Evolutionary conservation across 768 basidiomycete genomes (phyloP), one percentile per base, ranked within the genome.

Genomic region (Naematelia aurantialba): DNA sequence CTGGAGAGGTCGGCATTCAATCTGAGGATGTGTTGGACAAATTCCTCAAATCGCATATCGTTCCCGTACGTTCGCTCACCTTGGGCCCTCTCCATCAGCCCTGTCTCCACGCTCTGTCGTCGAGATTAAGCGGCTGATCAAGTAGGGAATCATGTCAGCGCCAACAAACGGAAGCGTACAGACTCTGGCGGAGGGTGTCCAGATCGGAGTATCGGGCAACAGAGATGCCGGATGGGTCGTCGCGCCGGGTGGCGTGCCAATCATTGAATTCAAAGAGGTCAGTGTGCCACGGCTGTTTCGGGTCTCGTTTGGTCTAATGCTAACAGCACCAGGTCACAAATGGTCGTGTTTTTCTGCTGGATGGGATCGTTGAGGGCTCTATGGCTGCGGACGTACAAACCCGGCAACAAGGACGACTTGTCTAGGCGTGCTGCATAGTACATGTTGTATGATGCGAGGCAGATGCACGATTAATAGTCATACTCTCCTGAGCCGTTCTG

Each of bases 231-330:
- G 65, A 56, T 5, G 65, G 65, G n/a, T 70, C 60, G 64, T 76
- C 26, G 51, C 60, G 17, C 74, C 74, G 21, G 74, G 74, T 3
- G 59, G 70, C 47, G 61, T 76, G 24, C 56, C 59, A n/a, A 72
- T 76, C 2, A 24, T 72, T 21, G 62, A 60, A 13, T 48, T 66
- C 46, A 67, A 69, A 47, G 68, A 72, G 48, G 74, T 73, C 34
- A 57, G n/a, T n/a, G n/a, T n/a, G n/a, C n/a, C n/a, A n/a, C n/a
- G n/a, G n/a, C n/a, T n/a, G n/a, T n/a, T n/a, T n/a, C n/a, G n/a
- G n/a, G 73, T 65, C 17, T 17, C 4, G 31, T n/a, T 46, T 51
- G 5, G 14, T 26, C 14, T 8, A 29, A 14, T 19, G 13, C 13
- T 39, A 8, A 39, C 34, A 8, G 8, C 34, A 39, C 34, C 21